phyloP scores from a whole-genome alignment of 306 rosid genomes.

The Rubus idaeus region DNA sequence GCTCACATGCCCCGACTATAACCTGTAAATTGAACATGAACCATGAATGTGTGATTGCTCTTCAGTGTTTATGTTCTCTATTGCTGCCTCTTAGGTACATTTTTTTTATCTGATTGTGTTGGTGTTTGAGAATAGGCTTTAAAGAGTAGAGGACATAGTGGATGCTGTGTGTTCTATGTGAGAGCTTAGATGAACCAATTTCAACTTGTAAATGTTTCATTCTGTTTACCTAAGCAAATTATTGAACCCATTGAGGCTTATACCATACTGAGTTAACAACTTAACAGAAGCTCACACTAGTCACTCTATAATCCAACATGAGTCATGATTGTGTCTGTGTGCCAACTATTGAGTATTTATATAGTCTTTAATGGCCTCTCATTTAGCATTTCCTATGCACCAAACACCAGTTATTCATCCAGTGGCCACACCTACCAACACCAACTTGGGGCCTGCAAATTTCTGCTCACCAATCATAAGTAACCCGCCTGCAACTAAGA shows the following conservation, averaged over 20 bases:
- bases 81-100: not conserved
- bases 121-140: not conserved
- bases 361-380: not conserved
- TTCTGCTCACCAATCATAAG: slow-evolving; percentile 35
- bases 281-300: not conserved
- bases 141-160: not conserved
- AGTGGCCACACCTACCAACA: slow-evolving; percentile 43
- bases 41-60: not conserved
- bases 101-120: not conserved
- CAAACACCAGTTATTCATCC: slow-evolving; percentile 32
- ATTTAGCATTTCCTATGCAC: slow-evolving; percentile 36
- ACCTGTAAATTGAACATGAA: not conserved
- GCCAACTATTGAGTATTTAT: not conserved
- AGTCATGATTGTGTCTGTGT: not conserved
- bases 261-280: not conserved
- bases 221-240: not conserved
- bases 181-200: not conserved
- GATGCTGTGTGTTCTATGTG: not conserved
- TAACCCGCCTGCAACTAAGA: slow-evolving; percentile 40
- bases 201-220: not conserved
- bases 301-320: not conserved
- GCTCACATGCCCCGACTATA: not conserved
- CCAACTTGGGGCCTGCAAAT: slow-evolving; percentile 37
- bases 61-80: not conserved
- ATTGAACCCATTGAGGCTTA: not conserved